Percentiles rank a stretch among this genome's conserved stretches.
These are phyloP conservation scores for Exophiala bonariae DNA, from an alignment of 2,329 filamentous ascomycete genomes.

Conservation along the genomic window DNA sequence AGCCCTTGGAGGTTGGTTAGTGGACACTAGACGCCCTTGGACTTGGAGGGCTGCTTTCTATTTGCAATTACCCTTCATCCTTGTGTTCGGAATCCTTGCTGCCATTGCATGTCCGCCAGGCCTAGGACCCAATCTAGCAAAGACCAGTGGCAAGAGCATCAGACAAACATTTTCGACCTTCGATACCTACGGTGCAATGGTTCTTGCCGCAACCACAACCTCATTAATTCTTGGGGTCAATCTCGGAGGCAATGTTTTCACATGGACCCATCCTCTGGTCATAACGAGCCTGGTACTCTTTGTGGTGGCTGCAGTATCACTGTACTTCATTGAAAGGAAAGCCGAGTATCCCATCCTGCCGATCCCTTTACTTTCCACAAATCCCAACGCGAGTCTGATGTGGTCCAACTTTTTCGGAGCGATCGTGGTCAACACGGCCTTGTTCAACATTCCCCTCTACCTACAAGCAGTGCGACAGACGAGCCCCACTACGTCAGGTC, in stretches of 20 bases:
- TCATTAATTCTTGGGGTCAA: conserved; percentile 62
- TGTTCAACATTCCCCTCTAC: conserved; percentile 68
- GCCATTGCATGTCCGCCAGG: conserved; percentile 42
- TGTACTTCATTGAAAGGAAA: conserved; percentile 54
- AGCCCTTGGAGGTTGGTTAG: conserved; percentile 68
- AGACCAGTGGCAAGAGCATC: conserved; percentile 45
- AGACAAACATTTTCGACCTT: conserved; percentile 56
- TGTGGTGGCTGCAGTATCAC: conserved; percentile 49
- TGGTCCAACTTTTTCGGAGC: conserved; percentile 54
- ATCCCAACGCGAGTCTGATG: conserved; percentile 60
- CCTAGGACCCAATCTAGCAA: conserved; percentile 46
- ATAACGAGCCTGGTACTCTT: conserved; percentile 53
- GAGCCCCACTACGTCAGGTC: conserved; percentile 65
- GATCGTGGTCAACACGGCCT: conserved; percentile 53
- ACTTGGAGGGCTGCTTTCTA: conserved; percentile 74
- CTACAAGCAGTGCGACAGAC: conserved; percentile 69
- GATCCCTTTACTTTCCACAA: conserved; percentile 50
- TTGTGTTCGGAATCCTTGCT: conserved; percentile 49
- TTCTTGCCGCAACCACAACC: conserved; percentile 55
- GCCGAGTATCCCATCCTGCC: conserved; percentile 62
- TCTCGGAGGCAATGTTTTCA: conserved; percentile 63
- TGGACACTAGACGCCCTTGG: conserved; percentile 67
- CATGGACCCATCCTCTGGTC: conserved; percentile 62
- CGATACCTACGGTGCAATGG: conserved; percentile 56
- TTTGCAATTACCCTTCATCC: conserved; percentile 57